These are phyloP conservation scores for Halophytophthora batemanensis DNA, from an alignment of 352 stramenopile species.

Conservation along the genomic window DNA sequence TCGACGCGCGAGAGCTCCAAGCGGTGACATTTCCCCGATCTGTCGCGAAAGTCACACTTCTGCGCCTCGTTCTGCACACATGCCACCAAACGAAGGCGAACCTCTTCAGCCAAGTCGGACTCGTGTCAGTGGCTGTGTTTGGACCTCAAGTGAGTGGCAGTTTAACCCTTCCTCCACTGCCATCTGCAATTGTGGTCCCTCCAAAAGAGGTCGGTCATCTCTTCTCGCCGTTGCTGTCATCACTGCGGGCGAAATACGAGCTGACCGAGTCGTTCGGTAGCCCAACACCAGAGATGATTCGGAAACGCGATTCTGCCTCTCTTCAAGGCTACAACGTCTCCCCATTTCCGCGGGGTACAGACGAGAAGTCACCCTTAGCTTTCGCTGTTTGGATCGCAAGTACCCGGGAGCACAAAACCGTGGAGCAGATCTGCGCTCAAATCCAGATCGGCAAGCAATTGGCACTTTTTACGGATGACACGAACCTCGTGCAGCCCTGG, in stretches of 20 bases:
- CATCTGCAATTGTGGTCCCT: constrained; percentile 3
- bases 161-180: constrained; percentile 12
- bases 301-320: not conserved
- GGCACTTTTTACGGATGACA: constrained; percentile 9
- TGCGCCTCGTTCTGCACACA: constrained; percentile 42
- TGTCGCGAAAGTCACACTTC: constrained; percentile 19
- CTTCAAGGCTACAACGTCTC: not conserved
- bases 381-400: constrained; percentile 28
- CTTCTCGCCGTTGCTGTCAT: not conserved
- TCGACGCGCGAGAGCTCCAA: constrained; percentile 46
- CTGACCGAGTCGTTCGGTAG: not conserved
- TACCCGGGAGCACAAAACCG: constrained; percentile 23
- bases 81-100: constrained; percentile 44
- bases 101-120: constrained; percentile 50
- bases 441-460: constrained; percentile 29
- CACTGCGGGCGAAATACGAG: not conserved
- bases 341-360: not conserved
- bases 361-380: constrained; percentile 3
- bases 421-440: constrained; percentile 30
- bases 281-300: not conserved
- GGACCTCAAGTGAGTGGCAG: not conserved
- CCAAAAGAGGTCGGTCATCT: not conserved
- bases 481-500: constrained; percentile 7
- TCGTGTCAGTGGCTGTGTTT: constrained; percentile 27
- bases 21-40: constrained; percentile 28